Evolutionary conservation across 495 filamentous ascomycete genomes (phyloP).

Genomic region (Aspergillus saccharolyticus): DNA sequence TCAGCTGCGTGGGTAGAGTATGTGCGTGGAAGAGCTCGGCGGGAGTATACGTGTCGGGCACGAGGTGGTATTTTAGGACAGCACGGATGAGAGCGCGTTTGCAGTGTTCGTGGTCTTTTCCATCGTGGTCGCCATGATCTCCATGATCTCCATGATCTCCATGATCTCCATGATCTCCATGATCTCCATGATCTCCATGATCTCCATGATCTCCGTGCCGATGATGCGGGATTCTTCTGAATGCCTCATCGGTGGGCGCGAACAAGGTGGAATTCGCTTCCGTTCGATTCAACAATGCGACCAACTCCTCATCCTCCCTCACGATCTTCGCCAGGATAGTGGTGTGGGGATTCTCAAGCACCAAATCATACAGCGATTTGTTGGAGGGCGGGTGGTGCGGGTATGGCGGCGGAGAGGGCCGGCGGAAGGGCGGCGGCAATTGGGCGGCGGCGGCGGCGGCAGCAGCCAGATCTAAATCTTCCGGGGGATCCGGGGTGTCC

Average conservation of each 20-base stretch:
- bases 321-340: conserved; percentile 69
- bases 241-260: conserved; percentile 69
- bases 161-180: neutral
- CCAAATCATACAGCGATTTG: conserved; percentile 70
- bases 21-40: conserved; percentile 52
- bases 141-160: neutral
- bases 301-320: conserved; percentile 63
- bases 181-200: neutral
- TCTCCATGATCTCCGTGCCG: conserved; percentile 3
- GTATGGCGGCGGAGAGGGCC: conserved; percentile 4
- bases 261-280: conserved; percentile 72
- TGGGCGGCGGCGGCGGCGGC: no score
- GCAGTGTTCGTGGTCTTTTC: conserved; percentile 32
- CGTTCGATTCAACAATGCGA: conserved; percentile 64
- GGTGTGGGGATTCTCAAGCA: conserved; percentile 67
- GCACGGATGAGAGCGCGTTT: conserved; percentile 58
- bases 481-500: neutral
- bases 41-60: conserved; percentile 56
- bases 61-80: conserved; percentile 67
- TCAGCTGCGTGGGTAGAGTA: conserved; percentile 64
- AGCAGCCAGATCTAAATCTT: no score
- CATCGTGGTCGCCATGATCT: neutral
- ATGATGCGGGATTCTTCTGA: conserved; percentile 55
- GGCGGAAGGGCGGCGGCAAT: neutral
- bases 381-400: conserved; percentile 41